Conservation (phyloP, 805 yeast genomes). For the Zygoascus flipseniorum region DNA sequence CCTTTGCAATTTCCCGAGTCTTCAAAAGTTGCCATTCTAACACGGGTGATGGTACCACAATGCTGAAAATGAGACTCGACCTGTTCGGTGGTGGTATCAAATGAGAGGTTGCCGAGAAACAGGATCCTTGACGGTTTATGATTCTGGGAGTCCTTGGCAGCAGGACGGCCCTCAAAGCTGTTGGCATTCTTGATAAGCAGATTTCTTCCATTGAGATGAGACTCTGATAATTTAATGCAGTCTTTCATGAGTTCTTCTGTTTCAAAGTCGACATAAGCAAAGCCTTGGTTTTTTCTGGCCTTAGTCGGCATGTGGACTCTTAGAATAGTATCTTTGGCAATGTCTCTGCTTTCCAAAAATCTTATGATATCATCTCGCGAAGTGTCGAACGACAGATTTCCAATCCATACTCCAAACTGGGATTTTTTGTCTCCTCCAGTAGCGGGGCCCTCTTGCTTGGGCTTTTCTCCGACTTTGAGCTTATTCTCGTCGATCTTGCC, state of each 20-base stretch:
- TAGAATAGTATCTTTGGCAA: conserved; percentile 52
- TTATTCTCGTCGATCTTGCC: conserved; percentile 35
- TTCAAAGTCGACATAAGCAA: conserved; percentile 81
- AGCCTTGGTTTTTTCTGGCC: conserved; percentile 49
- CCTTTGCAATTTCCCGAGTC: conserved; percentile 96
- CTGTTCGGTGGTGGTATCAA: conserved; percentile 78
- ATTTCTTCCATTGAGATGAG: conserved; percentile 72
- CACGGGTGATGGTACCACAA: conserved; percentile 76
- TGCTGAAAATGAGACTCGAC: conserved; percentile 78
- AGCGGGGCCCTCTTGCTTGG: conserved; percentile 25
- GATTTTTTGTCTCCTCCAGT: conserved; percentile 24
- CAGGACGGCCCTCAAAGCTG: conserved; percentile 85
- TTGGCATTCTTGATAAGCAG: conserved; percentile 73
- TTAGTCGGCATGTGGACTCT: conserved; percentile 77
- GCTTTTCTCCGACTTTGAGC: conserved; percentile 22
- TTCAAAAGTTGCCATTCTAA: conserved; percentile 97
- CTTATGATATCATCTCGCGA: conserved; percentile 61
- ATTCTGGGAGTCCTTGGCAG: conserved; percentile 32
- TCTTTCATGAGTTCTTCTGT: conserved; percentile 49
- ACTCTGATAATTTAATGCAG: conserved; percentile 63
- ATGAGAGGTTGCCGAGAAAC: conserved; percentile 89
- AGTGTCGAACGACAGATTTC: conserved; percentile 83
- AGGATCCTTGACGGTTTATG: conserved; percentile 84
- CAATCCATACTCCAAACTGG: conserved; percentile 84
- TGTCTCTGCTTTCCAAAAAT: conserved; percentile 50